Base-by-base conservation (phyloP, 352 stramenopile species). In the Halophytophthora polymorphica region DNA sequence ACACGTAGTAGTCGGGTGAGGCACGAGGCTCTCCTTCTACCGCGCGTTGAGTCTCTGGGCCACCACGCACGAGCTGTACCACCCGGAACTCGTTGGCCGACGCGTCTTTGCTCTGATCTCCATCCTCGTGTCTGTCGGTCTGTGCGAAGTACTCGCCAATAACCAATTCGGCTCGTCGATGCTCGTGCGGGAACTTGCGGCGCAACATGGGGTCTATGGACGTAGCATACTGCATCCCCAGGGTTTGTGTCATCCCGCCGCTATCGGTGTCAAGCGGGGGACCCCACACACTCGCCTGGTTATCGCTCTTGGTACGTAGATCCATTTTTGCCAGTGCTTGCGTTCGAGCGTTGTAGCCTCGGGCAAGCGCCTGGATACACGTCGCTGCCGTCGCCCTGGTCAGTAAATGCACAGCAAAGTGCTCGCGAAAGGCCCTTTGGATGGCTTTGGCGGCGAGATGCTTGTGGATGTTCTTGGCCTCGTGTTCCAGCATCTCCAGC, bases 351-450 rank as follows among this genome's bases (percentile, higher is more conserved):
- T 54, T 34, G 28, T 52, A 50, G n/a, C 49, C 47, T 25, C 54
- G 52, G 17, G 54, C 53, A 14, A 50, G 12, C 1, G 64, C 53
- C 50, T 89, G 77, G 25, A 89, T 71, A 21, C 39, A 53, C 17
- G 46, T 28, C 3, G 53, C 58, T 15, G 73, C 68, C 21, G 48
- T 42, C 31, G 46, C 35, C 34, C 73, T 58, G 14, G 39, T 56
- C 6, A 65, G 48, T 37, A 83, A 56, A 33, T 69, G 64, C 10
- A 67, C 46, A 1, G 65, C 51, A 19, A 61, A 72, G 21, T 53
- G 62, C 3, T 82, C 48, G 0, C 69, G 71, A 47, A 83, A 71
- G 2, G 55, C 58, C 2, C 51, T 60, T 40, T 89, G 78, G 28
- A 87, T 82, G 0, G 31, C 47, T 0, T 55, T 25, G 3, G 73